These are phyloP conservation scores for Neopestalotiopsis sp. DNA, from an alignment of 2,329 filamentous ascomycete genomes.

Conservation along the genomic window DNA sequence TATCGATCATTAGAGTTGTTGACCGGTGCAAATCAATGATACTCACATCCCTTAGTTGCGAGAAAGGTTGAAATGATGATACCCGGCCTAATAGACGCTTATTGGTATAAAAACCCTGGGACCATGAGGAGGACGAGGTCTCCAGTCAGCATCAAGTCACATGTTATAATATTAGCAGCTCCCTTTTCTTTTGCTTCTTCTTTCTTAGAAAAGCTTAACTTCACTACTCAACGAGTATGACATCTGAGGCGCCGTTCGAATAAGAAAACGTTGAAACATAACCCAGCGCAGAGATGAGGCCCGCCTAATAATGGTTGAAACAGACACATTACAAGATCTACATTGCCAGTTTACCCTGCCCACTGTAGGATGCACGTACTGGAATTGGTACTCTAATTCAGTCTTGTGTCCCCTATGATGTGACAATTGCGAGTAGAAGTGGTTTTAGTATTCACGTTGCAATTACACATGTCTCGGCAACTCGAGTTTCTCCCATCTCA, in stretches of 20 bases:
- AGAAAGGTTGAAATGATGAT: too few relatives aligned
- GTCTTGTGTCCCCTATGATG: neutral
- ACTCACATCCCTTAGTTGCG: too few relatives aligned
- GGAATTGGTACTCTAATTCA: too few relatives aligned
- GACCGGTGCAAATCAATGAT: too few relatives aligned
- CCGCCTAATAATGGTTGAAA: slow-evolving; percentile 4
- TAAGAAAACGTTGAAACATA: slow-evolving; percentile 12
- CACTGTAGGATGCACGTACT: too few relatives aligned
- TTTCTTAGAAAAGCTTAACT: neutral
- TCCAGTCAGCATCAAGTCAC: neutral
- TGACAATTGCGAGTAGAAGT: neutral
- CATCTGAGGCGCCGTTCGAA: slow-evolving; percentile 1
- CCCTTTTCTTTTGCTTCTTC: neutral
- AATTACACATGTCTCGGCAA: neutral
- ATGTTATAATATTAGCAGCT: neutral
- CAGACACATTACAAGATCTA: neutral
- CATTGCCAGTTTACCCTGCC: neutral
- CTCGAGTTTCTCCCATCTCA: neutral
- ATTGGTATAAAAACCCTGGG: too few relatives aligned
- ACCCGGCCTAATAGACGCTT: too few relatives aligned
- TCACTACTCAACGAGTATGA: neutral
- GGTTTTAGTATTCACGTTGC: neutral
- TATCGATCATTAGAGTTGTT: too few relatives aligned
- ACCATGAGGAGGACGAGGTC: neutral
- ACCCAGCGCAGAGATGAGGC: neutral